A percentile compares a stretch with the other conserved stretches of the same genome.
Conservation (phyloP, 1,284 basidiomycete genomes). For the Butyriboletus appendiculatus region DNA sequence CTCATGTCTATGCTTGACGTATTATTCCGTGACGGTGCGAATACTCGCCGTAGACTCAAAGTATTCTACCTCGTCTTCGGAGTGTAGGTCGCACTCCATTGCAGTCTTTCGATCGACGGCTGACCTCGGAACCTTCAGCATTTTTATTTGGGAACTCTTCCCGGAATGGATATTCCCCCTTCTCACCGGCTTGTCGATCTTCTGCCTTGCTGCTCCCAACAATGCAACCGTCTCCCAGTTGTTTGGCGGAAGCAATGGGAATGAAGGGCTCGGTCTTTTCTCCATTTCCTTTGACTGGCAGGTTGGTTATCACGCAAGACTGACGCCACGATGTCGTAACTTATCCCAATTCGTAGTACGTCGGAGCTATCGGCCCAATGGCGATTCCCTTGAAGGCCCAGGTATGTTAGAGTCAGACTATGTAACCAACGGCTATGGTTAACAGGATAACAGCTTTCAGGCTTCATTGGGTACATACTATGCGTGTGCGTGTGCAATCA, state of each 20-base stretch:
- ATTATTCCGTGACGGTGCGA: conserved; percentile 50
- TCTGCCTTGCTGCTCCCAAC: conserved; percentile 57
- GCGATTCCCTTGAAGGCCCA: conserved; percentile 46
- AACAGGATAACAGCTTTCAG: conserved; percentile 36
- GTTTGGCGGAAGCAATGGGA: conserved; percentile 62
- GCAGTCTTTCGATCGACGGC: background rate
- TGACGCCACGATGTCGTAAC: background rate
- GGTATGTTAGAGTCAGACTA: conserved; percentile 13
- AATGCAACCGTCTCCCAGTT: conserved; percentile 51
- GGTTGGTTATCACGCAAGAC: conserved; percentile 16
- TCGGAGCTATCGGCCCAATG: too few species aligned
- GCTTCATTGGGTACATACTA: conserved; percentile 43
- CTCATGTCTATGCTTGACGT: conserved; percentile 59
- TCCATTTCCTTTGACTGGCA: conserved; percentile 61
- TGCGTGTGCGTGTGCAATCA: conserved; percentile 41
- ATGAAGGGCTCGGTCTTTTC: conserved; percentile 55
- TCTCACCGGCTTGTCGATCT: conserved; percentile 52
- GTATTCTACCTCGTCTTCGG: conserved; percentile 54
- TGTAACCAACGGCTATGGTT: background rate
- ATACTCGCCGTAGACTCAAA: conserved; percentile 45
- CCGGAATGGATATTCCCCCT: conserved; percentile 54
- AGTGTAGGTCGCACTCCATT: conserved; percentile 26
- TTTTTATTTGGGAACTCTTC: conserved; percentile 54
- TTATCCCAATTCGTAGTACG: conserved; percentile 38
- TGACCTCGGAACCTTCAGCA: conserved; percentile 26